A percentile compares a stretch with the other conserved stretches of the same genome.
These are phyloP conservation scores for Chloranthus sessilifolius DNA, from an alignment of 164 flowering plant species.

Conservation along the genomic window DNA sequence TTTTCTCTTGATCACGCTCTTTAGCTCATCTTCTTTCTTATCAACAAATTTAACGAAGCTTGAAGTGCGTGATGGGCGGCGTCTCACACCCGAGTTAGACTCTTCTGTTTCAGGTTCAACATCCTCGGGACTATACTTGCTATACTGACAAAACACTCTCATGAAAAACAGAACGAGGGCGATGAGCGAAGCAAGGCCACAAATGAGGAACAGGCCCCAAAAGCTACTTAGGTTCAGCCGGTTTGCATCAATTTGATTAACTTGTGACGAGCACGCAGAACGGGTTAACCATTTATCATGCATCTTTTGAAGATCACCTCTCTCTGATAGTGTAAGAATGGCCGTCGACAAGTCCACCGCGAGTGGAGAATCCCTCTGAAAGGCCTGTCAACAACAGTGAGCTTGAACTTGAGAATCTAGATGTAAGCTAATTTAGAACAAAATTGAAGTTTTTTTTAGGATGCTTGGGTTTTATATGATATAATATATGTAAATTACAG, in stretches of 20 bases:
- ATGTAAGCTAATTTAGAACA: too few species aligned
- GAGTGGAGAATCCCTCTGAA: conserved; percentile 87
- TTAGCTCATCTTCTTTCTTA: conserved; percentile 53
- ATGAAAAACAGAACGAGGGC: conserved; percentile 54
- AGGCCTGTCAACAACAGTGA: conserved; percentile 73
- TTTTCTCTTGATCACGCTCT: conserved; percentile 19
- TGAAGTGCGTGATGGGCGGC: conserved; percentile 17
- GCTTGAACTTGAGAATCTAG: too few species aligned
- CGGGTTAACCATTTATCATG: conserved; percentile 67
- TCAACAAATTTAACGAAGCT: conserved; percentile 62
- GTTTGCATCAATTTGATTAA: conserved; percentile 30
- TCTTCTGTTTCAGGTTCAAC: conserved; percentile 25
- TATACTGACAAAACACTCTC: conserved; percentile 49
- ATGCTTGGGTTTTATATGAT: too few species aligned
- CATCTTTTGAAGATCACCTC: conserved; percentile 78
- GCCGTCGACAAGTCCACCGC: conserved; percentile 90
- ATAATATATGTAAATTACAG: too few species aligned
- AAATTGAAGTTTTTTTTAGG: too few species aligned
- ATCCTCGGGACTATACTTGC: conserved; percentile 33
- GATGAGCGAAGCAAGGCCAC: conserved; percentile 59
- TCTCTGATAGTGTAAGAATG: conserved; percentile 82
- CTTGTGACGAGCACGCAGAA: conserved; percentile 36
- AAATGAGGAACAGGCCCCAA: conserved; percentile 91
- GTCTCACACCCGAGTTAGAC: conserved; percentile 8
- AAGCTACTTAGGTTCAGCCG: conserved; percentile 69